Evolutionary conservation across 768 basidiomycete species (phyloP).

Genomic region (Kwoniella shandongensis): DNA sequence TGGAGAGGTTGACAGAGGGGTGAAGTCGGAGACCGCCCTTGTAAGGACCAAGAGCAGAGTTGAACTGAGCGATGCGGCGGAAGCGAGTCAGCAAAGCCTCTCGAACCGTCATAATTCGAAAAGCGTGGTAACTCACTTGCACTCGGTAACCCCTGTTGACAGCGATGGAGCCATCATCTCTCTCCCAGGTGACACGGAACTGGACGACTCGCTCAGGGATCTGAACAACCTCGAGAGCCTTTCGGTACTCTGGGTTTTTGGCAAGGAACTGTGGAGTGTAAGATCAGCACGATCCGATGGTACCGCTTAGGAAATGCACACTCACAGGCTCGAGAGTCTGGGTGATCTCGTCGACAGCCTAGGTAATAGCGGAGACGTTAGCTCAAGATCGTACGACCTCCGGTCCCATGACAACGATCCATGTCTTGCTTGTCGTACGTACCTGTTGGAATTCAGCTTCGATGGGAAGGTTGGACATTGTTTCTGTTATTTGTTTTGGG

Average conservation of each 20-base stretch:
- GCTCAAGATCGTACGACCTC: too few species aligned
- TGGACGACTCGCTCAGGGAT: conserved; percentile 59
- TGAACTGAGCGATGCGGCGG: conserved; percentile 58
- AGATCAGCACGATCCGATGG: too few species aligned
- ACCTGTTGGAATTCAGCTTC: conserved; percentile 73
- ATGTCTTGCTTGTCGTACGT: conserved; percentile 4
- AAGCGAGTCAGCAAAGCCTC: background rate
- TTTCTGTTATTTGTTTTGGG: background rate
- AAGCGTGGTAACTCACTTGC: conserved; percentile 57
- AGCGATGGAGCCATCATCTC: conserved; percentile 65
- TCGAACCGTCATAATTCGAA: background rate
- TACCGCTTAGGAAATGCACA: conserved; percentile 1
- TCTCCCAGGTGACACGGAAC: conserved; percentile 77
- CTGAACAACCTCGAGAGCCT: conserved; percentile 64
- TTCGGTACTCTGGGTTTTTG: conserved; percentile 67
- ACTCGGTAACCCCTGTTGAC: conserved; percentile 75
- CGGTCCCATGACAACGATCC: too few species aligned
- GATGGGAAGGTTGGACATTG: conserved; percentile 55
- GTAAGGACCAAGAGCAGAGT: conserved; percentile 75
- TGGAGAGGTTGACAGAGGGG: conserved; percentile 75
- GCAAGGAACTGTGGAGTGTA: conserved; percentile 63
- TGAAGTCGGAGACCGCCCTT: conserved; percentile 76
- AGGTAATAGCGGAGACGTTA: background rate
- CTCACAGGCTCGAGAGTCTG: conserved; percentile 60
- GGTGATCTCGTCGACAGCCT: conserved; percentile 69